A percentile compares a stretch with the other conserved stretches of the same genome.
Evolutionary conservation across 805 yeast species (phyloP).

Genomic region (Wickerhamomyces sydowiorum): DNA sequence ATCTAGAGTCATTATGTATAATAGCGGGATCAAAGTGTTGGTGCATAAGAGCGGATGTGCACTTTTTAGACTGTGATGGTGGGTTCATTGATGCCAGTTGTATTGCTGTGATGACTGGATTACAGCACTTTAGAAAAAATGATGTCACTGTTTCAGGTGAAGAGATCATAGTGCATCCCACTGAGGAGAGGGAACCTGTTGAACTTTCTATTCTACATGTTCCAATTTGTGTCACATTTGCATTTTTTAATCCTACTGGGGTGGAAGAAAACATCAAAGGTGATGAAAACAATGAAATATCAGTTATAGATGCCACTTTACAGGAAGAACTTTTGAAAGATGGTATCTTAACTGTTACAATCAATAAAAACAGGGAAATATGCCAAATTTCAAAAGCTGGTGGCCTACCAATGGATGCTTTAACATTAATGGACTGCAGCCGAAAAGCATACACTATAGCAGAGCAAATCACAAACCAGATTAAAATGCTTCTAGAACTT

Average conservation of each 20-base stretch:
- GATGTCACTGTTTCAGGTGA: conserved; percentile 72
- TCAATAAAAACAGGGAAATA: conserved; percentile 85
- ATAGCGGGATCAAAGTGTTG: conserved; percentile 89
- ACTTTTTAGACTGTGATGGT: conserved; percentile 87
- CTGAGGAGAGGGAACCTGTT: conserved; percentile 81
- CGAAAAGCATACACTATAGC: conserved; percentile 62
- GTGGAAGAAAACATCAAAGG: conserved; percentile 70
- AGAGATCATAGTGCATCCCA: conserved; percentile 58
- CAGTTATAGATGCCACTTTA: conserved; percentile 68
- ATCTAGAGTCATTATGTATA: conserved; percentile 85
- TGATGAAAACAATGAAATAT: conserved; percentile 50
- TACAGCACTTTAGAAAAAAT: conserved; percentile 78
- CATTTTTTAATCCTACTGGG: conserved; percentile 68
- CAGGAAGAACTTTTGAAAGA: conserved; percentile 73
- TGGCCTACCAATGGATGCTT: conserved; percentile 77
- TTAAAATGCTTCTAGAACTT: conserved; percentile 40
- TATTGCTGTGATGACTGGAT: conserved; percentile 82
- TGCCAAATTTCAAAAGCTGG: conserved; percentile 91
- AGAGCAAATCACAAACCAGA: conserved; percentile 55
- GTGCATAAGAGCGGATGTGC: conserved; percentile 86
- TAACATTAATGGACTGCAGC: conserved; percentile 60
- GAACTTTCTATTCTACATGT: conserved; percentile 80
- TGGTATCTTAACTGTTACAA: conserved; percentile 78
- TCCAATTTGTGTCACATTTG: conserved; percentile 85
- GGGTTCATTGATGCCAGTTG: conserved; percentile 88